phyloP scores from a whole-genome alignment of 768 basidiomycete species.

The Auricularia sp. region DNA sequence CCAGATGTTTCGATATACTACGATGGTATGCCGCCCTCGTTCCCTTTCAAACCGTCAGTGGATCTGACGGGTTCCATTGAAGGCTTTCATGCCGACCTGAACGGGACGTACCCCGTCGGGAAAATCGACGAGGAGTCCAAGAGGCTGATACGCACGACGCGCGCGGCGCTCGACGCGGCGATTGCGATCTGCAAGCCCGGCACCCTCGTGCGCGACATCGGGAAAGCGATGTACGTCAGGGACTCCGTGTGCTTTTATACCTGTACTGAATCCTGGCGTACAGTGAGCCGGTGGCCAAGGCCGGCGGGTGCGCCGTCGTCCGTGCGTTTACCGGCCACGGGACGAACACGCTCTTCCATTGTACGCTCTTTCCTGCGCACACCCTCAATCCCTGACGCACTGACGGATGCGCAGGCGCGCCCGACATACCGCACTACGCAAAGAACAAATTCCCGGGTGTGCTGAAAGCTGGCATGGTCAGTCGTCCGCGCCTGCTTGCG shows the following conservation, averaged over 20 bases:
- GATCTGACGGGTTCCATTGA: background rate
- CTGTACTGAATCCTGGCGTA: background rate
- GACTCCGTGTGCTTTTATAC: conserved; percentile 10
- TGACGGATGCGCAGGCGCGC: conserved; percentile 25
- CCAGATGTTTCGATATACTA: conserved; percentile 74
- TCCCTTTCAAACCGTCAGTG: no score
- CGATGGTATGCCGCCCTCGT: conserved; percentile 37
- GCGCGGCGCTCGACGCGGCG: conserved; percentile 76
- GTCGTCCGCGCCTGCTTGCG: conserved; percentile 15
- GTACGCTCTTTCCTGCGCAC: conserved; percentile 2
- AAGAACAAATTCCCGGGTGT: conserved; percentile 87
- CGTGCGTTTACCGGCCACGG: conserved; percentile 90
- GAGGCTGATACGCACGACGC: conserved; percentile 73
- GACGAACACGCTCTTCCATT: conserved; percentile 78
- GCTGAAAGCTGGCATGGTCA: conserved; percentile 90
- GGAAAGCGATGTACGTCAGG: conserved; percentile 63
- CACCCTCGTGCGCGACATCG: conserved; percentile 77
- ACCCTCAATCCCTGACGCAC: background rate
- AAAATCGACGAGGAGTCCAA: conserved; percentile 75
- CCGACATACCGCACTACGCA: conserved; percentile 90
- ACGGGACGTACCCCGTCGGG: conserved; percentile 88
- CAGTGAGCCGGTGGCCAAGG: conserved; percentile 77
- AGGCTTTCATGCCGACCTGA: conserved; percentile 90
- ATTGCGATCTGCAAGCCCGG: conserved; percentile 94
- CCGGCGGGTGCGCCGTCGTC: conserved; percentile 82